Percentiles rank a stretch among this genome's conserved stretches.
phyloP scores from a whole-genome alignment of 805 yeast species.

The Wilhelminamyces savonicus region DNA sequence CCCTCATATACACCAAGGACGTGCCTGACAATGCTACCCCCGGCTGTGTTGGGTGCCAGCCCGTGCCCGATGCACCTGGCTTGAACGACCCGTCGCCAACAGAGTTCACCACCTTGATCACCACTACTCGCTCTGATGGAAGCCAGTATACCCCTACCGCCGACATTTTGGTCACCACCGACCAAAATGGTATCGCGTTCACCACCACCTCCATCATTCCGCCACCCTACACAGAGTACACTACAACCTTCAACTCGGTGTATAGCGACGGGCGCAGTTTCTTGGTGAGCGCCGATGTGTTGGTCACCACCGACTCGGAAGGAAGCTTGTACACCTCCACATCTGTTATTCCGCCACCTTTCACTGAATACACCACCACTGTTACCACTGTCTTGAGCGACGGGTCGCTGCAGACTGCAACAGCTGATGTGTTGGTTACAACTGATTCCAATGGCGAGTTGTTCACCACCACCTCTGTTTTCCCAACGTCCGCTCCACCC shows the following conservation, averaged over 20 bases:
- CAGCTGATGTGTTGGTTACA: neutral
- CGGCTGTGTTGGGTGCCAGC: constrained; percentile 10
- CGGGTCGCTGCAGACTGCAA: neutral
- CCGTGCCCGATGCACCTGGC: neutral
- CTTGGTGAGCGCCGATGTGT: neutral
- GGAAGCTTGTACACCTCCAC: neutral
- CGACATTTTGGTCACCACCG: neutral
- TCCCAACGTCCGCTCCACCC: no score
- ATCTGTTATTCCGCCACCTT: neutral
- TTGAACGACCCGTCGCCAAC: neutral
- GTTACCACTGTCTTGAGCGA: neutral
- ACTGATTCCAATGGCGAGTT: neutral
- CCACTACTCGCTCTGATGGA: neutral
- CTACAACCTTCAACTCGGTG: neutral
- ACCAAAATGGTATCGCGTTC: neutral
- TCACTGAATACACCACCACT: neutral
- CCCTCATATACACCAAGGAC: constrained; percentile 10
- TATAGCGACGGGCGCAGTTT: neutral
- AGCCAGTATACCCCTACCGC: neutral
- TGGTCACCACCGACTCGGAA: neutral
- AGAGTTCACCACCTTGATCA: neutral
- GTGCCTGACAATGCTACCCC: constrained; percentile 16
- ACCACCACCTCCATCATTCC: neutral
- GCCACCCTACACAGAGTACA: neutral
- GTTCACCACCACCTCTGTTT: neutral